Conservation (phyloP, 2,329 filamentous ascomycete species). For the Aureobasidium sp. region DNA sequence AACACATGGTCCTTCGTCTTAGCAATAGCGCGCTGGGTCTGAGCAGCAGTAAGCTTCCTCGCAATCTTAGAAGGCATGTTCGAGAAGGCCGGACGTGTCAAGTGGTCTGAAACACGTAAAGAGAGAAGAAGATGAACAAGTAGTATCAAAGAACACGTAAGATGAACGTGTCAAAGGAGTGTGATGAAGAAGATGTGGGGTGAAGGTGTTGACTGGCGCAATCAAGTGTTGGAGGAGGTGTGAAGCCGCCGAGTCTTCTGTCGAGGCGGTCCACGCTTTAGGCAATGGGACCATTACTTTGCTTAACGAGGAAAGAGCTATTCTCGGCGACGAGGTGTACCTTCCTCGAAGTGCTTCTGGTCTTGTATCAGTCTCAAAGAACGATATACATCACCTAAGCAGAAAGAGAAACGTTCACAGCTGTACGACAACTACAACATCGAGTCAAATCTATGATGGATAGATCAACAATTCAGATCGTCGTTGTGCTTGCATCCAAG, state of each 20-base stretch:
- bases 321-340: background rate
- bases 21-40: background rate
- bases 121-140: background rate
- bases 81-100: background rate
- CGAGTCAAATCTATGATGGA: background rate
- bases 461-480: background rate
- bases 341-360: background rate
- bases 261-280: conserved; percentile 1
- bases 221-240: background rate
- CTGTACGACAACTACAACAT: background rate
- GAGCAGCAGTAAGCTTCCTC: background rate
- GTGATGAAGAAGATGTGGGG: too few species aligned
- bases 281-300: background rate
- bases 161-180: background rate
- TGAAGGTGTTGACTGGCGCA: background rate
- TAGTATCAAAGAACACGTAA: background rate
- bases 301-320: background rate
- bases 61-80: conserved; percentile 3
- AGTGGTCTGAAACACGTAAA: background rate
- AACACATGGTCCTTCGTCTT: background rate
- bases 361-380: background rate
- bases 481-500: background rate
- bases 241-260: background rate
- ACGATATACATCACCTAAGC: background rate
- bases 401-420: background rate